Base-by-base conservation (phyloP, 345 rosid genomes). In the Eucalyptus sp. region DNA sequence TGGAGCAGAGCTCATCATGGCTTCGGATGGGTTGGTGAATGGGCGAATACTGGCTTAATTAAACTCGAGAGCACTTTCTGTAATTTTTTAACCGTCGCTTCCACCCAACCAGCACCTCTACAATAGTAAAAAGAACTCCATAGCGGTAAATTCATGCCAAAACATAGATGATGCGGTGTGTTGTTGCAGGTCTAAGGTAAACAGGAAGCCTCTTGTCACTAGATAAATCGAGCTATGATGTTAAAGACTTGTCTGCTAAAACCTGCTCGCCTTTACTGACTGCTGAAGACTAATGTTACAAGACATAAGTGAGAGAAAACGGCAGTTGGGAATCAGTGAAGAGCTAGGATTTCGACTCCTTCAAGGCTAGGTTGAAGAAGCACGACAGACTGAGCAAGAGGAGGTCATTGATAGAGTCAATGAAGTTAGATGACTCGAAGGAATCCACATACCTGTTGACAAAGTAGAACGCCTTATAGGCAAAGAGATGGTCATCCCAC, bases 21-120 rank as follows among this genome's bases (percentile, higher is more conserved):
- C 83, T 97, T 98, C 88, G 99, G 99, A 86, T 98, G 99, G 99
- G 99, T 98, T 87, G 99, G 99, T 90, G 99, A 98, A 93, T 98
- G 99, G 99, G 99, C 99, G 14, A 97, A 96, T 90, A 94, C 98
- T 1, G 99, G 99, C 98, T 97, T 89, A 92, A 94, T 68, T 33
- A 60, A 76, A 56, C 86, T 50, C 17, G 49, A 31, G 7, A 88
- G 89, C 44, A n/a, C 88, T 89, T 76, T 41, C 52, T 91, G n/a
- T 62, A 87, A n/a, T 87, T 76, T 89, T 29, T 86, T 11, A 54
- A 85, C 64, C 87, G 66, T 24, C n/a, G 22, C 41, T 71, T 27
- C n/a, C 44, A 22, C 66, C 62, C 14, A 10, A 33, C 37, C n/a
- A 50, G 49, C 15, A 80, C 52, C 15, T 16, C 62, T 15, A 12